These are phyloP conservation scores for Coemansia sp. DNA, from an alignment of 192 early-diverging fungal species.

Conservation along the genomic window DNA sequence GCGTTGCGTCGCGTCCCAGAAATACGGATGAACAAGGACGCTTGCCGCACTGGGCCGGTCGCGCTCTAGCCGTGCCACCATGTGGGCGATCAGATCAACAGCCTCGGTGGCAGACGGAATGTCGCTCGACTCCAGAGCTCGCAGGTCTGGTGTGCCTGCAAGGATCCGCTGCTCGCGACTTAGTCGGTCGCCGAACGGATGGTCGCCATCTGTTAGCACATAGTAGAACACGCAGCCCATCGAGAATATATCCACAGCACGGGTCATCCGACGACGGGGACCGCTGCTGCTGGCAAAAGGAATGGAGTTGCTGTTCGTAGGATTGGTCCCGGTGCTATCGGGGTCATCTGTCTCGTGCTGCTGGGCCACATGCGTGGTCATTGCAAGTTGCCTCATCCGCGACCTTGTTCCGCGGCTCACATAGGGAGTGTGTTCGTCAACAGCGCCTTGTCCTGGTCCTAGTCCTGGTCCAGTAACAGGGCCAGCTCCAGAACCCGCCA, in stretches of 20 bases:
- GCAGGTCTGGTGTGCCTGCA: conserved; percentile 69
- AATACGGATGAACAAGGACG: conserved; percentile 90
- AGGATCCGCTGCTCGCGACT: conserved; percentile 91
- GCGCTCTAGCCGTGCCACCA: conserved; percentile 76
- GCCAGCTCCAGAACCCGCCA: background rate
- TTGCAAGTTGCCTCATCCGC: conserved; percentile 35
- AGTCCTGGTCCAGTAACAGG: background rate
- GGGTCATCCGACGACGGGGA: conserved; percentile 63
- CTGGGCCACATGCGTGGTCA: conserved; percentile 17
- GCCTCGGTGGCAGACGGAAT: conserved; percentile 78
- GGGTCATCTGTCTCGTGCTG: conserved; percentile 25
- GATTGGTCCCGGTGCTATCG: conserved; percentile 26
- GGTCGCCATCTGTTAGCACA: conserved; percentile 81
- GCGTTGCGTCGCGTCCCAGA: conserved; percentile 85
- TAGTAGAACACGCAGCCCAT: conserved; percentile 96
- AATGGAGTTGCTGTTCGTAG: conserved; percentile 13
- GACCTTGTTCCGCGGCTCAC: conserved; percentile 47
- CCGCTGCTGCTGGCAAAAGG: conserved; percentile 5
- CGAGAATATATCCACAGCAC: conserved; percentile 94
- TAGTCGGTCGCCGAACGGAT: conserved; percentile 94
- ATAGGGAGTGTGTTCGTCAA: conserved; percentile 46
- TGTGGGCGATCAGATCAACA: conserved; percentile 85
- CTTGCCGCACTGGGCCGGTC: conserved; percentile 77
- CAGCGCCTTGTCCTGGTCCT: background rate
- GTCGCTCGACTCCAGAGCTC: conserved; percentile 63